Evolutionary conservation across 192 early-diverging fungal species (phyloP).

Genomic region (Entomortierella beljakovae): DNA sequence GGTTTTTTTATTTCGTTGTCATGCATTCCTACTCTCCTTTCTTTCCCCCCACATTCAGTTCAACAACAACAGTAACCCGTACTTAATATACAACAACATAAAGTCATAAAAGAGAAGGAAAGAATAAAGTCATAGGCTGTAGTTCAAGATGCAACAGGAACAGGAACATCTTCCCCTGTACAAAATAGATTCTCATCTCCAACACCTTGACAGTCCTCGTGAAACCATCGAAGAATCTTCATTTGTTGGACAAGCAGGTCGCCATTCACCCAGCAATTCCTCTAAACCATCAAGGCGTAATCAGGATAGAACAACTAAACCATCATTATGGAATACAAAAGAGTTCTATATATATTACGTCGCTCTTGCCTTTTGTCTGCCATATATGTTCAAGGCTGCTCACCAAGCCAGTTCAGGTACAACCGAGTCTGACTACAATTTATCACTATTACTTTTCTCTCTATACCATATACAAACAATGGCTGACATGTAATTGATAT

Average conservation of each 20-base stretch:
- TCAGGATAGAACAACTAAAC: constrained; percentile 51
- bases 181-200: constrained; percentile 18
- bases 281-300: constrained; percentile 19
- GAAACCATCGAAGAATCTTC: not conserved
- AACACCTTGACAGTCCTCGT: constrained; percentile 1
- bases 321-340: constrained; percentile 69
- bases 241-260: not conserved
- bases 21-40: too few species aligned
- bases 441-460: not conserved
- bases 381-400: constrained; percentile 75
- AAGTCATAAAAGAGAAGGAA: not conserved
- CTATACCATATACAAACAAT: too few species aligned
- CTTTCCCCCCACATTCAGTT: too few species aligned
- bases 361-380: constrained; percentile 64
- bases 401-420: constrained; percentile 69
- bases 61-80: too few species aligned
- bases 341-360: constrained; percentile 87
- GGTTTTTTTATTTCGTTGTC: too few species aligned
- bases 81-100: too few species aligned
- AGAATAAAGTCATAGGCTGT: not conserved
- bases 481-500: too few species aligned
- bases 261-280: constrained; percentile 26
- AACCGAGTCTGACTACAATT: constrained; percentile 12
- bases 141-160: constrained; percentile 16
- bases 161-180: constrained; percentile 32